Evolutionary conservation across 2,329 filamentous ascomycete genomes (phyloP).

Genomic region (Torrubiella hemipterigena): DNA sequence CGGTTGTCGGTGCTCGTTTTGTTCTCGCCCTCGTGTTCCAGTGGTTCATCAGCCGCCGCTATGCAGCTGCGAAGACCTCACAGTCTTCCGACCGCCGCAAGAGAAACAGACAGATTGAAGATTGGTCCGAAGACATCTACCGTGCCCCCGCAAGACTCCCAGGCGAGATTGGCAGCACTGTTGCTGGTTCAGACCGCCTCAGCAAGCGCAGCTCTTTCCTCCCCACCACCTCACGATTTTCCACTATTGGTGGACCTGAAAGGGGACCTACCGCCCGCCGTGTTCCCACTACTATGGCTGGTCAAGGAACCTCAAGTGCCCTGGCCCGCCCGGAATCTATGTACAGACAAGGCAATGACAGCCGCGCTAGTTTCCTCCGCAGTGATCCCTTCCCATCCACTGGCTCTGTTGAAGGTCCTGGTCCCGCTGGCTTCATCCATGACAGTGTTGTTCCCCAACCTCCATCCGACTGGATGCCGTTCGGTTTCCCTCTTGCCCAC

Average conservation of each 20-base stretch:
- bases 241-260: constrained; percentile 74
- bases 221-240: constrained; percentile 89
- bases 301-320: constrained; percentile 64
- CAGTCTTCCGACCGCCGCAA: constrained; percentile 71
- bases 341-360: constrained; percentile 57
- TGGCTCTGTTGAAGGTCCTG: constrained; percentile 53
- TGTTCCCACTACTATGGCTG: constrained; percentile 87
- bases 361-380: constrained; percentile 52
- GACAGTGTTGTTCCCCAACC: constrained; percentile 93
- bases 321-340: constrained; percentile 59
- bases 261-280: constrained; percentile 34
- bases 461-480: constrained; percentile 93
- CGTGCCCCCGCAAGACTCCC: constrained; percentile 73
- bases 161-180: constrained; percentile 58
- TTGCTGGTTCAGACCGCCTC: constrained; percentile 51
- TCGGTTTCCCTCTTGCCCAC: constrained; percentile 89
- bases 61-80: constrained; percentile 75
- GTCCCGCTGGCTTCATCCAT: constrained; percentile 90
- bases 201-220: constrained; percentile 83
- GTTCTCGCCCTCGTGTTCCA: constrained; percentile 83
- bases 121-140: constrained; percentile 97
- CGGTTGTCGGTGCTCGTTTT: constrained; percentile 80
- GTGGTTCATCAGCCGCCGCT: constrained; percentile 86
- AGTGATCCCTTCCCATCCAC: constrained; percentile 43
- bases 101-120: constrained; percentile 86